Conservation (phyloP, 305 asterid genomes). For the Solanum chacoense region DNA sequence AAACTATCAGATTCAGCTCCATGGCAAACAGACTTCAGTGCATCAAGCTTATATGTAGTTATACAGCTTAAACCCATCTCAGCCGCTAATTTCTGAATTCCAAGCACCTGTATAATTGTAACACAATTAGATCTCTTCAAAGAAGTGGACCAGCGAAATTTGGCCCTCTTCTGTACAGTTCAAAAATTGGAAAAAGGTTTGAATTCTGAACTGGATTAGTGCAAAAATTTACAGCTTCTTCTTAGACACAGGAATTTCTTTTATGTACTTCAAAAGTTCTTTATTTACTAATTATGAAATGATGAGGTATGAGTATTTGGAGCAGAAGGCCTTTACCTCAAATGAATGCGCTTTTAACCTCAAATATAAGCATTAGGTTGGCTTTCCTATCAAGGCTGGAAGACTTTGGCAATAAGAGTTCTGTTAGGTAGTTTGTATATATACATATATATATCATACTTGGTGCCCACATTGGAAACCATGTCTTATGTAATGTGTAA, state of each 20-base stretch:
- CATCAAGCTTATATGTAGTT: slow-evolving; percentile 75
- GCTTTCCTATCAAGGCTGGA: background rate
- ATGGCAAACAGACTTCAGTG: slow-evolving; percentile 54
- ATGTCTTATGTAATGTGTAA: background rate
- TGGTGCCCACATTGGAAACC: background rate
- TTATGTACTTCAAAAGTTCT: background rate
- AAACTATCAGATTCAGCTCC: slow-evolving; percentile 25
- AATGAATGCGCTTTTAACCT: background rate
- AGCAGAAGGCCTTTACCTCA: background rate
- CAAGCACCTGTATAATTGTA: slow-evolving; percentile 53
- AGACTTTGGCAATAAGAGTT: background rate
- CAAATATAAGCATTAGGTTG: background rate
- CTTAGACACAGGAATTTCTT: background rate
- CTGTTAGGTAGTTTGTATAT: background rate
- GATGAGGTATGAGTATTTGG: background rate
- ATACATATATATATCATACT: too few species aligned
- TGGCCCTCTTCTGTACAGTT: background rate
- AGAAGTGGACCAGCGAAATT: background rate
- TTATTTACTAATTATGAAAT: background rate
- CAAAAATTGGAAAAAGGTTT: background rate
- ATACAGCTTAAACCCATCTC: slow-evolving; percentile 77
- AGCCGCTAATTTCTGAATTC: slow-evolving; percentile 70
- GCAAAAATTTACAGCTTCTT: background rate
- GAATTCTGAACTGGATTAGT: background rate
- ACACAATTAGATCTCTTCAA: background rate